A percentile compares a stretch with the other conserved stretches of the same genome.
Evolutionary conservation across 2,329 filamentous ascomycete genomes (phyloP).

Genomic region (Pyrenophora teres): DNA sequence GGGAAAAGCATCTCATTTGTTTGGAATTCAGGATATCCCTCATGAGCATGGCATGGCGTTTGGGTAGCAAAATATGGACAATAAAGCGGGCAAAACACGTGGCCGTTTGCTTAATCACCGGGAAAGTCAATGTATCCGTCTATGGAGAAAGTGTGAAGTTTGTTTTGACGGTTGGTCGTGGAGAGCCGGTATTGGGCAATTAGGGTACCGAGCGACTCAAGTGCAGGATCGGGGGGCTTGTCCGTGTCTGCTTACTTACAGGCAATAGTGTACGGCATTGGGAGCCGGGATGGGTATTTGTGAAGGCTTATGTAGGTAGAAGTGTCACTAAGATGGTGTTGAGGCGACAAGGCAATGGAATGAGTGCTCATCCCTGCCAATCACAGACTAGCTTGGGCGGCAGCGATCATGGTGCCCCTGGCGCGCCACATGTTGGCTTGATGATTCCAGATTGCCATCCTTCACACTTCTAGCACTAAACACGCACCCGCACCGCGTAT

Average conservation of each 20-base stretch:
- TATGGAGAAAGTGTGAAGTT: slow-evolving; percentile 5
- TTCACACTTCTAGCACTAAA: slow-evolving; percentile 8
- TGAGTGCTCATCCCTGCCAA: slow-evolving; percentile 25
- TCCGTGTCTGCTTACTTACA: background rate
- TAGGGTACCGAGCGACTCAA: slow-evolving; percentile 7
- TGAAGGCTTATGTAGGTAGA: background rate
- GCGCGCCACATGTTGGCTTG: slow-evolving; percentile 25
- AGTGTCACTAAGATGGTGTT: slow-evolving; percentile 4
- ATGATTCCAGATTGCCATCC: slow-evolving; percentile 18
- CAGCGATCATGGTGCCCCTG: slow-evolving; percentile 32
- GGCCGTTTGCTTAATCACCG: no score
- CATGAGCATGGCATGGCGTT: slow-evolving; percentile 31
- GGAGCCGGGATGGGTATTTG: no score
- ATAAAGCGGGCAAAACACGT: background rate
- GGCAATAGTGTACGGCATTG: background rate
- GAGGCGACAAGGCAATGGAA: slow-evolving; percentile 11
- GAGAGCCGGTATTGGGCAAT: slow-evolving; percentile 11
- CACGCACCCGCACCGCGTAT: slow-evolving; percentile 7
- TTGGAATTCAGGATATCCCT: slow-evolving; percentile 29
- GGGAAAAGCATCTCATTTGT: slow-evolving; percentile 14
- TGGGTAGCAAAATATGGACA: slow-evolving; percentile 20
- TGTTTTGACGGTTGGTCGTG: slow-evolving; percentile 13
- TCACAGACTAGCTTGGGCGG: slow-evolving; percentile 27
- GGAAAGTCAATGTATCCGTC: background rate
- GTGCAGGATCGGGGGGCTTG: background rate